Conservation (phyloP, 176 grass and related monocot species). For the Poa pratensis region DNA sequence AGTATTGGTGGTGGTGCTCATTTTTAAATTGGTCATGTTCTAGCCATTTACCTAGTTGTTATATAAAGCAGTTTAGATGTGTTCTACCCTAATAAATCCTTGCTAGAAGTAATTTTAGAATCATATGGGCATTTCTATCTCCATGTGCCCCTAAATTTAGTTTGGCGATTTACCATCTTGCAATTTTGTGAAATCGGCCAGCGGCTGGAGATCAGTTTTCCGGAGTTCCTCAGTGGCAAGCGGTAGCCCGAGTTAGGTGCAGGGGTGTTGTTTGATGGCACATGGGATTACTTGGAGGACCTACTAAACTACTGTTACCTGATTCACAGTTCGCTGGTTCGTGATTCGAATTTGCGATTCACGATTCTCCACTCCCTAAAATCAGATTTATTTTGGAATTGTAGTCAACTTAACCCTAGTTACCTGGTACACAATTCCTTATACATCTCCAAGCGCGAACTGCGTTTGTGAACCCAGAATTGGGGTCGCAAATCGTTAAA, state of each 20-base stretch:
- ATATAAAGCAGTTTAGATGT: neutral
- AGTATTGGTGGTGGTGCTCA: slow-evolving; percentile 21
- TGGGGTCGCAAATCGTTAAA: neutral
- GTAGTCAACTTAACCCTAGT: neutral
- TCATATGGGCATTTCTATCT: slow-evolving; percentile 10
- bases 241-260: neutral
- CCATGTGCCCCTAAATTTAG: slow-evolving; percentile 19
- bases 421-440: neutral
- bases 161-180: slow-evolving; percentile 5
- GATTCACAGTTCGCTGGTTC: neutral
- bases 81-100: neutral
- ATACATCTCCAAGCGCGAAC: neutral
- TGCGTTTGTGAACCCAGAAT: neutral
- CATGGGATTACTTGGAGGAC: neutral
- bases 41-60: slow-evolving; percentile 21
- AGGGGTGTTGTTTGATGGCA: slow-evolving; percentile 11
- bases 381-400: neutral
- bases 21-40: neutral
- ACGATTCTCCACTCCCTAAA: neutral
- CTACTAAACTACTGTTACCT: neutral
- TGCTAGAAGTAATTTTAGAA: neutral
- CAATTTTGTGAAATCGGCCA: neutral
- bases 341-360: neutral
- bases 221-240: neutral
- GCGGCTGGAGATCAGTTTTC: slow-evolving; percentile 10